phyloP scores from a whole-genome alignment of 2,329 filamentous ascomycete genomes.

The Fusarium gaditjirri region DNA sequence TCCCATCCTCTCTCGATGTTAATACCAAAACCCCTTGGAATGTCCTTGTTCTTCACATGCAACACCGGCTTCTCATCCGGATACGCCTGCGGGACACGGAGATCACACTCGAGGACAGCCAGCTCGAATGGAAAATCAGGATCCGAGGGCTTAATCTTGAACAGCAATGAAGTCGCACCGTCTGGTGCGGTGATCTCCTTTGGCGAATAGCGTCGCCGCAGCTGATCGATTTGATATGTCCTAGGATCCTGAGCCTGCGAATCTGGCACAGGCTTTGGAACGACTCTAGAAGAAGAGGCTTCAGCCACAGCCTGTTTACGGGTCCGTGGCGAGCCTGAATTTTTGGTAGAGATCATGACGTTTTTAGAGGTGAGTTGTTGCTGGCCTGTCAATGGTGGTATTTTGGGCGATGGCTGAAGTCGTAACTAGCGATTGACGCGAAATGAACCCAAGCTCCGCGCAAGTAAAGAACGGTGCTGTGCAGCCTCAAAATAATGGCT shows the following conservation, averaged over 20 bases:
- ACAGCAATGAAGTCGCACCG: conserved; percentile 67
- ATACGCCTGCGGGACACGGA: conserved; percentile 73
- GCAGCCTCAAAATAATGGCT: background rate
- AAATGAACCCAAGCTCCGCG: conserved; percentile 23
- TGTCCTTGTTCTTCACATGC: conserved; percentile 73
- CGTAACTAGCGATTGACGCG: background rate
- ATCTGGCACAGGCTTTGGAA: conserved; percentile 73
- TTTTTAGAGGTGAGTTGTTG: conserved; percentile 4
- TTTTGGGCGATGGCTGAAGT: conserved; percentile 3
- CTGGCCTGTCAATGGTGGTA: conserved; percentile 6
- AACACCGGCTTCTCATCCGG: conserved; percentile 68
- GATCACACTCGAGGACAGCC: conserved; percentile 72
- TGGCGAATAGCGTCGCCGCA: conserved; percentile 72
- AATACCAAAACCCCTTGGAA: conserved; percentile 76
- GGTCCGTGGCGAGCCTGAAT: conserved; percentile 45
- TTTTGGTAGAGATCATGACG: conserved; percentile 54
- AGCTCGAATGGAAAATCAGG: conserved; percentile 87
- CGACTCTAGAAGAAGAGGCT: conserved; percentile 60
- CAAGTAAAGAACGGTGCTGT: background rate
- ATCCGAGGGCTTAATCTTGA: conserved; percentile 78
- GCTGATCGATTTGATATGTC: conserved; percentile 78
- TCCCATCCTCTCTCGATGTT: conserved; percentile 83
- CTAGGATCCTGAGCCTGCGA: conserved; percentile 74
- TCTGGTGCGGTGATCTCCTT: conserved; percentile 56
- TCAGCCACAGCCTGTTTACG: conserved; percentile 60